A percentile compares a stretch with the other conserved stretches of the same genome.
phyloP scores from a whole-genome alignment of 495 filamentous ascomycete genomes.

The Trypethelium eluteriae region DNA sequence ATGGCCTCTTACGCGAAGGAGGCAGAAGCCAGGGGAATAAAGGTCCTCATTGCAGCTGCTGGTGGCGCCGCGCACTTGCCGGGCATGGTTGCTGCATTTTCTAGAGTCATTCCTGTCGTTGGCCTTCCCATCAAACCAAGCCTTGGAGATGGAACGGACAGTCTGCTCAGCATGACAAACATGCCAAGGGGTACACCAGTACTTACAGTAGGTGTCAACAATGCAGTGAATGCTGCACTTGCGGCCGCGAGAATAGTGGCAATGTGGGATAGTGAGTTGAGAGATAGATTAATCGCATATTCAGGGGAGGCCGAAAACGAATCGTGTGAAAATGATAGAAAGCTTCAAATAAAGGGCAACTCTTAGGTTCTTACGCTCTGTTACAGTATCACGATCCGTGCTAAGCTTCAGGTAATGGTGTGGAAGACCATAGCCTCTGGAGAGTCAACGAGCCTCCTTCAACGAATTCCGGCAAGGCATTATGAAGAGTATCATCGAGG shows the following conservation, averaged over 20 bases:
- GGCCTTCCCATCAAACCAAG: constrained; percentile 87
- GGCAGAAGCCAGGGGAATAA: constrained; percentile 62
- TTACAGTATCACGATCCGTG: not conserved
- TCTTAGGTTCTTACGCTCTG: not conserved
- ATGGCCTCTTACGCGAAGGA: constrained; percentile 70
- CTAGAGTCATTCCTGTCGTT: constrained; percentile 74
- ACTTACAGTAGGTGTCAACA: constrained; percentile 87
- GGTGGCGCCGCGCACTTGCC: constrained; percentile 88
- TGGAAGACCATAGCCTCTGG: no score
- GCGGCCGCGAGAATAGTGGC: constrained; percentile 82
- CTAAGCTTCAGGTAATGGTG: no score
- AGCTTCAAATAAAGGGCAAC: not conserved
- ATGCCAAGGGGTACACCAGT: constrained; percentile 78
- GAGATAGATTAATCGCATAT: constrained; percentile 59
- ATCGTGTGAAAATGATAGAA: constrained; percentile 12
- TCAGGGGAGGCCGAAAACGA: constrained; percentile 49
- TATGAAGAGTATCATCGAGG: not conserved
- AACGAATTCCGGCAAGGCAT: not conserved
- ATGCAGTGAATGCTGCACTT: constrained; percentile 85
- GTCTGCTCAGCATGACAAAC: constrained; percentile 80
- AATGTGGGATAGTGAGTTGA: constrained; percentile 49
- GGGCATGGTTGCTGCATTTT: constrained; percentile 83
- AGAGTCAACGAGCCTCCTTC: no score
- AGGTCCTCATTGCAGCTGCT: constrained; percentile 90
- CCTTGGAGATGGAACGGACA: constrained; percentile 80